Evolutionary conservation across 345 rosid species (phyloP).

Genomic region (Heritiera littoralis): DNA sequence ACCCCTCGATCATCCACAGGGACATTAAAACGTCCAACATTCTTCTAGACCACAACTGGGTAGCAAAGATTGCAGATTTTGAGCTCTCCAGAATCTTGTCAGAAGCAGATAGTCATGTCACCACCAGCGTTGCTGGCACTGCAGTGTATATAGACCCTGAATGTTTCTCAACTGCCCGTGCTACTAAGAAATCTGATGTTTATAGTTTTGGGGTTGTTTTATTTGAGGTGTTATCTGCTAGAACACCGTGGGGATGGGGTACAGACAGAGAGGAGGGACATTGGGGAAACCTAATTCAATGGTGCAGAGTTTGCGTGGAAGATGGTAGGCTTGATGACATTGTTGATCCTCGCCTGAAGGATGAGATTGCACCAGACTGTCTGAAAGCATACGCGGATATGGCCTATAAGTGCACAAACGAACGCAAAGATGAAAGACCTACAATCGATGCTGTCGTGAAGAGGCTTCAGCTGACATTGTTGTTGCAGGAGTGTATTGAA

Average conservation of each 20-base stretch:
- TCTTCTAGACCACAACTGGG: slow-evolving; percentile 37
- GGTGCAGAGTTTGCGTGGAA: slow-evolving; percentile 40
- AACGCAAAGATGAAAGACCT: slow-evolving; percentile 34
- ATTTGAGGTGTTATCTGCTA: slow-evolving; percentile 37
- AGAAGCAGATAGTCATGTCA: slow-evolving; percentile 32
- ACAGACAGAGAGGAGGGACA: slow-evolving; percentile 22
- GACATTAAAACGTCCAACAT: slow-evolving; percentile 39
- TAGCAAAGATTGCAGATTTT: slow-evolving; percentile 40
- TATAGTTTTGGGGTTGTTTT: slow-evolving; percentile 46
- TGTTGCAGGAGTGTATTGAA: slow-evolving; percentile 26
- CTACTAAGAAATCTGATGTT: slow-evolving; percentile 39
- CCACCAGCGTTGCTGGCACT: slow-evolving; percentile 36
- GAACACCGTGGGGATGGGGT: slow-evolving; percentile 33
- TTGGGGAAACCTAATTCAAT: slow-evolving; percentile 12
- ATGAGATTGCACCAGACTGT: slow-evolving; percentile 34
- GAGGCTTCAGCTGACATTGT: slow-evolving; percentile 36
- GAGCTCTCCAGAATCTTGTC: slow-evolving; percentile 26
- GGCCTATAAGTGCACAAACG: slow-evolving; percentile 37
- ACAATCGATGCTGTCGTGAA: slow-evolving; percentile 42
- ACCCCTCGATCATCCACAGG: slow-evolving; percentile 36
- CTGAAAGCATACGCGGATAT: slow-evolving; percentile 36
- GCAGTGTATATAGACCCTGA: slow-evolving; percentile 38
- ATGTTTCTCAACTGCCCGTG: slow-evolving; percentile 27
- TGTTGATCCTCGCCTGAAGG: slow-evolving; percentile 30
- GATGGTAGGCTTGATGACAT: slow-evolving; percentile 35